phyloP scores from a whole-genome alignment of 2,329 filamentous ascomycete species.

The Hansfordia pulvinata region DNA sequence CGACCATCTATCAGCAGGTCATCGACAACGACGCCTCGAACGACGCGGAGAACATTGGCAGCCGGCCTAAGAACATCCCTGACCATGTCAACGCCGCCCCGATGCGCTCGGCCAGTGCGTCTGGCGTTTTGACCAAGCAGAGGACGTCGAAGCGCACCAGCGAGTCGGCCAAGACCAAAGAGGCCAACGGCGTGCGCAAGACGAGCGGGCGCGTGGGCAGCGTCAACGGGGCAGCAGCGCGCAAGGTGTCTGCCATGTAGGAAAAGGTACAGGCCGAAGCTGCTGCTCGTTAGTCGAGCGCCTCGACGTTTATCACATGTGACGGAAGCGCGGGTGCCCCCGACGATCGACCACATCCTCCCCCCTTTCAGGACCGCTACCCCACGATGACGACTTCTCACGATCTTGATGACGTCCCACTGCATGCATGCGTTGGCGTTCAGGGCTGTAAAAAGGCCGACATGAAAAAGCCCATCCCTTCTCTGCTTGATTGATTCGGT shows the following conservation, averaged over 20 bases:
- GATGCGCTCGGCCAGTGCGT: constrained; percentile 35
- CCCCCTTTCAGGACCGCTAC: constrained; percentile 11
- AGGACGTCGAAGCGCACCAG: constrained; percentile 43
- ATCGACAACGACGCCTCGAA: constrained; percentile 56
- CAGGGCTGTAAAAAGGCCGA: constrained; percentile 10
- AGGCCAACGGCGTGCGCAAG: constrained; percentile 45
- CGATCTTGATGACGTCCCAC: constrained; percentile 26
- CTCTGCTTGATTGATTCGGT: constrained; percentile 6
- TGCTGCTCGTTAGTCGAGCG: constrained; percentile 8
- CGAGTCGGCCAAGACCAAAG: constrained; percentile 36
- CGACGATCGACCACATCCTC: no score
- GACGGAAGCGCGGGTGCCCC: no score
- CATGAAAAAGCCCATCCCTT: no score
- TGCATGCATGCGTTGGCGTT: constrained; percentile 30
- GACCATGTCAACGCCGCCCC: constrained; percentile 34
- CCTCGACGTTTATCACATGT: no score
- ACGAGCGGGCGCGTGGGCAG: constrained; percentile 53
- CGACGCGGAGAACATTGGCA: constrained; percentile 58
- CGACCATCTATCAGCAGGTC: constrained; percentile 51
- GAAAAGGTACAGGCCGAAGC: constrained; percentile 7
- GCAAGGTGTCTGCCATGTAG: constrained; percentile 39
- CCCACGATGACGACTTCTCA: constrained; percentile 30
- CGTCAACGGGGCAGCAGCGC: constrained; percentile 31
- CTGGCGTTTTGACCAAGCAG: constrained; percentile 48
- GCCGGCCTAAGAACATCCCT: constrained; percentile 39